Evolutionary conservation across 371 early-diverging fungal species (phyloP), one percentile per base, ranked within the genome.

Genomic region (Mucor circinelloides): DNA sequence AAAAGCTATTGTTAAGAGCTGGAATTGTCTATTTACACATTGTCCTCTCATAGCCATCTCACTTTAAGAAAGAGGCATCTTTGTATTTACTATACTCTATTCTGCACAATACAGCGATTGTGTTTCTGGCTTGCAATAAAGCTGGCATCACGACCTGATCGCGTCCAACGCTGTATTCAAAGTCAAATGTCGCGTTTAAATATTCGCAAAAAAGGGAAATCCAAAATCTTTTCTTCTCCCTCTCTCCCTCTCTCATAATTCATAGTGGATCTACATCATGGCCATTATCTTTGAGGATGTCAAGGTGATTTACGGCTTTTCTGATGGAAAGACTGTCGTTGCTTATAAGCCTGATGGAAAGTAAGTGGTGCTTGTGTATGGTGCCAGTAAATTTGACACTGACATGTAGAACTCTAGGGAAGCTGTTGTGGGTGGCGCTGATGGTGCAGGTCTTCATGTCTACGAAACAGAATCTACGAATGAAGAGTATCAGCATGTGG

Each of bases 401-500:
- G 9, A 27, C 30, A 13, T 27, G 30, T 27, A 50, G 10, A 23
- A 1, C 8, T 57, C 3, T 57, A 66, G 75, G n/a, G 69, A 69
- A 46, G 48, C 67, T 19, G 36, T 75, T 30, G 55, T 64, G 5
- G 75, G 66, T 34, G 72, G 72, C 34, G 42, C 67, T 3, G 64
- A 69, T 28, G 62, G 55, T 2, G 17, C 60, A 17, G 69, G 64
- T 6, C 25, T 72, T 10, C 69, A 66, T 57, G 48, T 75, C 2
- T 72, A 64, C 40, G 69, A 72, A 9, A 69, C 69, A 23, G 54
- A 56, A 5, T 31, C 57, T 32, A 64, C 64, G 17, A 58, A 55
- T 17, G 66, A 70, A 3, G 67, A 70, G 30, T 62, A 62, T 19
- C 38, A 58, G 8, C 38, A 54, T 17, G 55, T 56, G 3, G 44